Evolutionary conservation across 2,329 filamentous ascomycete genomes (phyloP).

Genomic region (Cadophora sp.): DNA sequence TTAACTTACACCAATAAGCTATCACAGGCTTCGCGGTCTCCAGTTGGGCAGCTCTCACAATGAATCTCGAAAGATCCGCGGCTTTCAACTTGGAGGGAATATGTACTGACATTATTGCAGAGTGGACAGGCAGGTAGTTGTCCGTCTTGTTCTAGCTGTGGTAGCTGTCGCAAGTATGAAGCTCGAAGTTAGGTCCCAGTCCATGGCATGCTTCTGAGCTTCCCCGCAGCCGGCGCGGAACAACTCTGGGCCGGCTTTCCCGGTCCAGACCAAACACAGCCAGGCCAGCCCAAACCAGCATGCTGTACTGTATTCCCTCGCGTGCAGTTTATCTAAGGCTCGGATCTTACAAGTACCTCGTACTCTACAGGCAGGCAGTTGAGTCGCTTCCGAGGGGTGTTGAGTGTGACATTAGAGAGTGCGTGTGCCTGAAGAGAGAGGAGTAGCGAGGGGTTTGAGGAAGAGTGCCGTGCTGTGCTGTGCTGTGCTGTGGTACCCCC

Average conservation of each 20-base stretch:
- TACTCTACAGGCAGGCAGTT: not conserved
- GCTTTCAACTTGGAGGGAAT: constrained; percentile 77
- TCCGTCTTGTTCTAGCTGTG: constrained; percentile 1
- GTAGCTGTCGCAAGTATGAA: not conserved
- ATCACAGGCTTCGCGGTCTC: constrained; percentile 85
- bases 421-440: not conserved
- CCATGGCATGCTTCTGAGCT: not conserved
- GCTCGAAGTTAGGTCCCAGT: not conserved
- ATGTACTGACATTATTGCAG: constrained; percentile 68
- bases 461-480: not conserved
- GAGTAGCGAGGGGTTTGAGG: not conserved
- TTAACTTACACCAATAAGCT: constrained; percentile 87
- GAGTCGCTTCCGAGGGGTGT: not conserved
- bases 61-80: constrained; percentile 84
- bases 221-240: not conserved
- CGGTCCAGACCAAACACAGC: not conserved
- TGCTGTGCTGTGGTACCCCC: too few species aligned
- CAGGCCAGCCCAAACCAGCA: not conserved
- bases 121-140: not conserved
- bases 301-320: too few species aligned
- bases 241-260: not conserved
- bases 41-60: constrained; percentile 83
- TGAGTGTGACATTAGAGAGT: not conserved
- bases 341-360: constrained; percentile 4
- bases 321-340: constrained; percentile 3